Percentiles rank a stretch among this genome's conserved stretches.
Evolutionary conservation across 192 early-diverging fungal species (phyloP).

Genomic region (Paraglomus brasilianum): DNA sequence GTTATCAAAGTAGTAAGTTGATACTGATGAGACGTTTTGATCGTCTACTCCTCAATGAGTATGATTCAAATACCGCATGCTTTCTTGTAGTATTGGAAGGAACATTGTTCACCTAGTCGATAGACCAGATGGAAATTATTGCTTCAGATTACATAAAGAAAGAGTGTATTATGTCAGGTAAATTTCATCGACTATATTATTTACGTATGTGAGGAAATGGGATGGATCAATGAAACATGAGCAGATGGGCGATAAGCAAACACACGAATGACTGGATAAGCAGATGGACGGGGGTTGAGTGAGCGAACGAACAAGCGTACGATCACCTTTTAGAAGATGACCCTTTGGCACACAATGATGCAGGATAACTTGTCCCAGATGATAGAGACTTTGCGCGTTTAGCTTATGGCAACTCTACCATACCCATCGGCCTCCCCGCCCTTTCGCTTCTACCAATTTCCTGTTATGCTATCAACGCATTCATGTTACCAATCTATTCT

Average conservation of each 20-base stretch:
- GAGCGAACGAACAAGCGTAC: not conserved
- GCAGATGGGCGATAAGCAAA: not conserved
- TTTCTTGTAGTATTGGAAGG: slow-evolving; percentile 72
- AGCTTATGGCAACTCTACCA: not conserved
- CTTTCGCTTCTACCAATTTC: not conserved
- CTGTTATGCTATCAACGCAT: no score
- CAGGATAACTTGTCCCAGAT: not conserved
- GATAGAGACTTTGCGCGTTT: no score
- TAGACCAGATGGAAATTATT: slow-evolving; percentile 93
- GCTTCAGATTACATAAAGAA: slow-evolving; percentile 93
- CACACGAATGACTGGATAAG: no score
- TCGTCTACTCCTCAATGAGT: not conserved
- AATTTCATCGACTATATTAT: not conserved
- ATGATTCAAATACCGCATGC: not conserved
- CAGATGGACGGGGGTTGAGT: not conserved
- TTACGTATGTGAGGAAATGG: not conserved
- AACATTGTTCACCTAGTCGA: slow-evolving; percentile 96
- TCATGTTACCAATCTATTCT: not conserved
- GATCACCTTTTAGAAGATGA: slow-evolving; percentile 13
- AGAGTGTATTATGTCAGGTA: slow-evolving; percentile 96
- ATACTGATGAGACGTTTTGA: not conserved
- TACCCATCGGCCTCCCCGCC: not conserved
- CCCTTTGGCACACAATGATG: not conserved
- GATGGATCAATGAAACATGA: not conserved
- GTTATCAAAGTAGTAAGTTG: slow-evolving; percentile 88